Evolutionary conservation across 768 basidiomycete genomes (phyloP).

Genomic region (Psilocybe subaeruginosa): DNA sequence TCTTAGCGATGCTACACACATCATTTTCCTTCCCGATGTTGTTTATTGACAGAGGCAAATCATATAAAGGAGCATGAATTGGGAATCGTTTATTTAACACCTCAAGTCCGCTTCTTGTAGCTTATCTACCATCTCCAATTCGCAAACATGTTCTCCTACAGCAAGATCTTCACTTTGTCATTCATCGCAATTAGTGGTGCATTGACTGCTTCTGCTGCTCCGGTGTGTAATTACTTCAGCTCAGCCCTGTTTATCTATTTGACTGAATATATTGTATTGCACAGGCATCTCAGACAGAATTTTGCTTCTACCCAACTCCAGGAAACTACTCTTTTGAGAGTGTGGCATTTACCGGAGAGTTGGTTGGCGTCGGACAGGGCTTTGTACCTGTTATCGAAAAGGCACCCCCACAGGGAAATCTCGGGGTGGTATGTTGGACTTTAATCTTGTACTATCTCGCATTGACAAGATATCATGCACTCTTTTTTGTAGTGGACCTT

Average conservation of each 20-base stretch:
- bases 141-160: slow-evolving; percentile 8
- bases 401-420: slow-evolving; percentile 11
- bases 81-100: neutral
- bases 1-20: neutral
- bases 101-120: neutral
- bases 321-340: slow-evolving; percentile 15
- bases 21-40: too few relatives aligned
- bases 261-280: neutral
- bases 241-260: neutral
- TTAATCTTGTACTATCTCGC: neutral
- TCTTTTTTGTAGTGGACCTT: slow-evolving; percentile 10
- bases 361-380: slow-evolving; percentile 7
- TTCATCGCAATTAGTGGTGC: neutral
- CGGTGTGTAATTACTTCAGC: neutral
- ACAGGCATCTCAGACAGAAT: neutral
- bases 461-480: too few relatives aligned
- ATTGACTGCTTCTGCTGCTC: neutral
- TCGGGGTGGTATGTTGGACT: slow-evolving; percentile 6
- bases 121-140: neutral
- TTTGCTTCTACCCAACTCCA: slow-evolving; percentile 5
- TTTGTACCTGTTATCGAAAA: slow-evolving; percentile 9
- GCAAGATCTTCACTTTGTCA: neutral
- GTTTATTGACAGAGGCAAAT: neutral
- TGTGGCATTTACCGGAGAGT: slow-evolving; percentile 7
- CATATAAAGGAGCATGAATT: neutral